These are phyloP conservation scores for Aspergillus saccharolyticus DNA, from an alignment of 495 filamentous ascomycete genomes.

Conservation along the genomic window DNA sequence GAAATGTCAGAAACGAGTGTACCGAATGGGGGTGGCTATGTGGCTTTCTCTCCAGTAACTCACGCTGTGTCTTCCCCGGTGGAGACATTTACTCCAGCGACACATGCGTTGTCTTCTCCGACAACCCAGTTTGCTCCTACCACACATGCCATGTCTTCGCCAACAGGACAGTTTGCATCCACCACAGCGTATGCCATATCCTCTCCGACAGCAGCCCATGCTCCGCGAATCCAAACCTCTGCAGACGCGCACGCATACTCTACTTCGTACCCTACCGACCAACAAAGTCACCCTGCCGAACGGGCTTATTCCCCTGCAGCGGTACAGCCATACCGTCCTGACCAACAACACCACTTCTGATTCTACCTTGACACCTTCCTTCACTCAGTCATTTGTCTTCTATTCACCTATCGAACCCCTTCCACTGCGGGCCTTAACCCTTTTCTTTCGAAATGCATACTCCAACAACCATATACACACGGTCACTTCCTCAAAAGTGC, in stretches of 20 bases:
- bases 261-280: neutral
- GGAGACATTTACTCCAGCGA: neutral
- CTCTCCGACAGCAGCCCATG: neutral
- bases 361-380: neutral
- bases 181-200: neutral
- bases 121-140: neutral
- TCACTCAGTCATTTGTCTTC: too few relatives aligned
- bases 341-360: neutral
- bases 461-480: too few relatives aligned
- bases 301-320: neutral
- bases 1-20: neutral
- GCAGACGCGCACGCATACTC: neutral
- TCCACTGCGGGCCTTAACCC: too few relatives aligned
- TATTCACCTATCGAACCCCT: too few relatives aligned
- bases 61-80: neutral
- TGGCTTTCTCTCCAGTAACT: neutral
- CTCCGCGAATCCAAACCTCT: neutral
- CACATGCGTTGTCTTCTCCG: neutral
- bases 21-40: neutral
- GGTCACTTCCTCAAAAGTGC: too few relatives aligned
- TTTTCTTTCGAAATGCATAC: neutral
- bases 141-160: neutral
- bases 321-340: neutral
- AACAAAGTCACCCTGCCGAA: neutral
- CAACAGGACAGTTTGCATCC: neutral